These are phyloP conservation scores for Potentilla sterilis DNA, from an alignment of 306 rosid species.

Conservation along the genomic window DNA sequence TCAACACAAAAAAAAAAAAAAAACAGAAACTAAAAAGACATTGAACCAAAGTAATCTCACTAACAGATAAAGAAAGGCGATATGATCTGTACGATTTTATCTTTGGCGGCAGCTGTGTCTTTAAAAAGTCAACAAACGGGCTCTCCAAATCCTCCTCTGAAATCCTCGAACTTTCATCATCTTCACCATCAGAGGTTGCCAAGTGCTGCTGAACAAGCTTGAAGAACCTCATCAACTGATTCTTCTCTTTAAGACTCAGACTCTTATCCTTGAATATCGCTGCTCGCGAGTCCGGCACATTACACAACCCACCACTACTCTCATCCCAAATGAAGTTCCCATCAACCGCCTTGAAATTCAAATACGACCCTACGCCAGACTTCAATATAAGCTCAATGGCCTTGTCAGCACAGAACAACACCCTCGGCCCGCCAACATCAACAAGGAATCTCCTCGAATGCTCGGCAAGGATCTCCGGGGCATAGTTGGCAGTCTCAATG, in stretches of 20 bases:
- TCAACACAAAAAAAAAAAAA: background rate
- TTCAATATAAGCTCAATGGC: conserved; percentile 55
- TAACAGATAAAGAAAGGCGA: conserved; percentile 42
- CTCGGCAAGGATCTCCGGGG: conserved; percentile 40
- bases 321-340: conserved; percentile 53
- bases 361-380: conserved; percentile 55
- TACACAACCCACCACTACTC: conserved; percentile 47
- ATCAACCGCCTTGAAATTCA: conserved; percentile 75
- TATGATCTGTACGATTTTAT: conserved; percentile 70
- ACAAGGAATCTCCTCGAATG: conserved; percentile 57
- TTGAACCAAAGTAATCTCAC: conserved; percentile 38
- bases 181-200: conserved; percentile 28
- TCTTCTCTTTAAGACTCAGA: conserved; percentile 68
- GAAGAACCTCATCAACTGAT: conserved; percentile 78
- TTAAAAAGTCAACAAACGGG: conserved; percentile 68
- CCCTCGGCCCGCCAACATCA: conserved; percentile 79
- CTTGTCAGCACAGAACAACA: conserved; percentile 57
- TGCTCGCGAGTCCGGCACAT: conserved; percentile 81
- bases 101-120: conserved; percentile 70
- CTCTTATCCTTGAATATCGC: conserved; percentile 83
- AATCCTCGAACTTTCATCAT: conserved; percentile 40
- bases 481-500: conserved; percentile 35
- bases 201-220: conserved; percentile 84
- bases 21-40: background rate
- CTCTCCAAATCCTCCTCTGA: conserved; percentile 77